Conservation (phyloP, 1,139 yeast species). For the Saccharomyces hybrid region DNA sequence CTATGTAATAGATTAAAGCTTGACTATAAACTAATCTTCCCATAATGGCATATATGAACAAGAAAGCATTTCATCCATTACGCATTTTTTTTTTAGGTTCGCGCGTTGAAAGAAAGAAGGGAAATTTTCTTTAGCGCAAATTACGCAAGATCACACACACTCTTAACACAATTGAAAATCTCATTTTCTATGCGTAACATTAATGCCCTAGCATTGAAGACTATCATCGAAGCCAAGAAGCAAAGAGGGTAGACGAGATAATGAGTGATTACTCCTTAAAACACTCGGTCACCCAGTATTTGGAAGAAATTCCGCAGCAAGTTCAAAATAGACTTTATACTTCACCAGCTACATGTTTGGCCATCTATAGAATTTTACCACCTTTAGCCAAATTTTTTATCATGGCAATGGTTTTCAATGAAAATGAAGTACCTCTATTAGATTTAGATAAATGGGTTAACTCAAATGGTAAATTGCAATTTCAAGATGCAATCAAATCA, state of each 20-base stretch:
- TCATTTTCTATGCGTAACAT: background rate
- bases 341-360: slow-evolving; percentile 88
- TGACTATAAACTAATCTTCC: slow-evolving; percentile 36
- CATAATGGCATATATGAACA: slow-evolving; percentile 8
- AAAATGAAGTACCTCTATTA: slow-evolving; percentile 57
- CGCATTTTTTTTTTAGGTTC: background rate
- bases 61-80: background rate
- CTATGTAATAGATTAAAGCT: slow-evolving; percentile 37
- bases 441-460: slow-evolving; percentile 75
- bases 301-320: slow-evolving; percentile 80
- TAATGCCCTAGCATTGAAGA: background rate
- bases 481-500: slow-evolving; percentile 72
- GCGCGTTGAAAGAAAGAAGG: background rate
- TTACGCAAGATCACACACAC: background rate
- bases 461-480: slow-evolving; percentile 39
- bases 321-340: slow-evolving; percentile 72
- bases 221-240: background rate
- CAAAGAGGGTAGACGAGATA: background rate
- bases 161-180: background rate
- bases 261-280: slow-evolving; percentile 46
- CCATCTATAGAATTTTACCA: slow-evolving; percentile 81
- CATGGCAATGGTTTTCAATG: slow-evolving; percentile 79
- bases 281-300: slow-evolving; percentile 78
- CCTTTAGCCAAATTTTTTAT: slow-evolving; percentile 82
- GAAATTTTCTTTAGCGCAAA: background rate